A percentile compares a stretch with the other conserved stretches of the same genome.
phyloP scores from a whole-genome alignment of 768 basidiomycete species.

The Kondoa malvinella region DNA sequence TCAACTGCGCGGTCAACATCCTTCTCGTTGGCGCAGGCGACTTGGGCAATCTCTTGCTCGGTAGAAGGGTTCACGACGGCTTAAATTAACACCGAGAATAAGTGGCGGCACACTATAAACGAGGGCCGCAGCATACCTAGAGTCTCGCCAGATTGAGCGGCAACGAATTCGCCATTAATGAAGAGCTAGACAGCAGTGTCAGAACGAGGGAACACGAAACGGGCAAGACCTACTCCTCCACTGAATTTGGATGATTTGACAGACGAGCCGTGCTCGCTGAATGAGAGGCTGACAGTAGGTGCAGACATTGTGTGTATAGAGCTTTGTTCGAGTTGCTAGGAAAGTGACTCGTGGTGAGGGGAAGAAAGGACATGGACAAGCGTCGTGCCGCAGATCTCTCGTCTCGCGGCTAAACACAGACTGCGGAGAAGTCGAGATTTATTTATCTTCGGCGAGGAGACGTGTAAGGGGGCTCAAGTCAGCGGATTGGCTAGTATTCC shows the following conservation, averaged over 20 bases:
- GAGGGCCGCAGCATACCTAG: slow-evolving; percentile 42
- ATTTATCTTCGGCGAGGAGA: no score
- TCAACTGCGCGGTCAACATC: slow-evolving; percentile 47
- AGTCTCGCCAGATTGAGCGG: slow-evolving; percentile 42
- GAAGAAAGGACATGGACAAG: no score
- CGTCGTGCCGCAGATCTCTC: no score
- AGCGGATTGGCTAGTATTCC: no score
- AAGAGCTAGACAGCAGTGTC: slow-evolving; percentile 45
- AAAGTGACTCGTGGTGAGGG: no score
- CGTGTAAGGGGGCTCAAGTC: no score
- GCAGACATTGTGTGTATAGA: slow-evolving; percentile 12
- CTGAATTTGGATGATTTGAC: slow-evolving; percentile 7
- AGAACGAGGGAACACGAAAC: not conserved
- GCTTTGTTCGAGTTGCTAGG: no score
- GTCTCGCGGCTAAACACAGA: no score
- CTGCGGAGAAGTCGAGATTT: no score
- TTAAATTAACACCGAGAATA: slow-evolving; percentile 18
- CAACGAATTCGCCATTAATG: slow-evolving; percentile 52
- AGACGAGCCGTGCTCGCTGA: slow-evolving; percentile 19
- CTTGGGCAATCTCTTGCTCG: slow-evolving; percentile 44
- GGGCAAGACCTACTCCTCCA: slow-evolving; percentile 9
- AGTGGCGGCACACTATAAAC: not conserved
- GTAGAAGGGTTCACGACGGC: slow-evolving; percentile 37
- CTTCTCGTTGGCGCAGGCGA: slow-evolving; percentile 31
- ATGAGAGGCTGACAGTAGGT: slow-evolving; percentile 24